Base-by-base conservation (phyloP, 78 protist genomes). In the Dictyostelium citrinum region DNA sequence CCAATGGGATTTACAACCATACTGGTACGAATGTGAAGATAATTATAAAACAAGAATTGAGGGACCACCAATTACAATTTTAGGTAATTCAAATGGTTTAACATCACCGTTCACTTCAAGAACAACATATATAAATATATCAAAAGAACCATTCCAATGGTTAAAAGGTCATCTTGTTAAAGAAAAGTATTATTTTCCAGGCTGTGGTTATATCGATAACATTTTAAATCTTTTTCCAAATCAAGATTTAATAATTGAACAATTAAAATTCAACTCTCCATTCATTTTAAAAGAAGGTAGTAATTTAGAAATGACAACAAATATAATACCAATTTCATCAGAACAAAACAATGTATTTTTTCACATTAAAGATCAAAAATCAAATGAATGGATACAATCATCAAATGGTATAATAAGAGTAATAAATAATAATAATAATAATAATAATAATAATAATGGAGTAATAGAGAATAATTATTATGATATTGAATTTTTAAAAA, bases 201-300 rank as follows among this genome's bases (percentile, higher is more conserved):
- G 90, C 5, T 12, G 45, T 20, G 67, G 55, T 17, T 83, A 83
- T 49, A 49, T 83, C 33, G 79, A 68, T 16, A 67, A 17, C 27
- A 67, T 83, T 33, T n/a, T 83, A 27, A 78, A 55, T n/a, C 0
- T 27, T 10, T 78, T 14, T 24, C 35, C 31, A 9, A 45, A 46
- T n/a, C 82, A 75, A 41, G 91, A 84, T 41, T 1, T 75, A 11
- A n/a, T 10, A 0, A 75, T 84, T 35, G 49, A 72, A 5, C 33
- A 58, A 3, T 41, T 84, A 2, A 82, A 84, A 27, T 84, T 84
- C 68, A 60, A 75, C 5, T 39, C 5, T 14, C 91, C 91, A 37
- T 58, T 84, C 71, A 55, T 84, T 31, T 75, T 75, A 79, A 51
- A 58, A 12, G 83, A 84, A 24, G 83, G 91, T 10, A 51, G n/a